Evolutionary conservation across 768 basidiomycete genomes (phyloP), one percentile per base, ranked within the genome.

Genomic region (Cyclocybe aegerita): DNA sequence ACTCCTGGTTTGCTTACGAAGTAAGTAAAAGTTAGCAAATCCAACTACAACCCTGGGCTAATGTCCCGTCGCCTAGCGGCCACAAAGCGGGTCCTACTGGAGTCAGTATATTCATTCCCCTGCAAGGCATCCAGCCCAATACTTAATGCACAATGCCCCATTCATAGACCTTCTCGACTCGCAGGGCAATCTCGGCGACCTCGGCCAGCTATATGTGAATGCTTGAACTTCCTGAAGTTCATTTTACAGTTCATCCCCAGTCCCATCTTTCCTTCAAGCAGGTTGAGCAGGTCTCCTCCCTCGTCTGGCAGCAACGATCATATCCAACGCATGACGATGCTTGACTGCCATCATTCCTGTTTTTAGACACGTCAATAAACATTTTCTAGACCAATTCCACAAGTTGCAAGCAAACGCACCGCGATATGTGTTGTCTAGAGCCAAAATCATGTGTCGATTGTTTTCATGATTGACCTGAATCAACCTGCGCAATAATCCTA

Each of bases 1-100:
- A 53, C 30, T 43, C 41, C 38, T 53, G 52, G 52, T 53, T 53
- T 40, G 52, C 47, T 17, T 53, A 43, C 39, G 16, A 43, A 14
- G 52, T 48, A 31, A 48, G 52, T 29, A 10, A 9, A 35, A 11
- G 10, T 14, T 14, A 17, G 10, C 39, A 10, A 10, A 33, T n/a
- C 37, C 7, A 36, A 16, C n/a, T 12, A 38, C 8, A 30, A 7
- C 7, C 11, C 5, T 16, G 9, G 17, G n/a, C 32, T 9, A 43
- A 29, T 7, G 14, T 10, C 35, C 38, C 31, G 10, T 44, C 37
- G 34, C 9, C 16, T 33, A 52, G 51, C 51, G 52, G 34, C 33
- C 43, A 32, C 39, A 54, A 32, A 49, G 23, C 29, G 48, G 48
- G 30, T 54, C 43, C 10, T 39, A 17, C 23, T 50, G 46, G 11